Conservation (phyloP, 345 rosid species). For the Eucalyptus tenuipes region DNA sequence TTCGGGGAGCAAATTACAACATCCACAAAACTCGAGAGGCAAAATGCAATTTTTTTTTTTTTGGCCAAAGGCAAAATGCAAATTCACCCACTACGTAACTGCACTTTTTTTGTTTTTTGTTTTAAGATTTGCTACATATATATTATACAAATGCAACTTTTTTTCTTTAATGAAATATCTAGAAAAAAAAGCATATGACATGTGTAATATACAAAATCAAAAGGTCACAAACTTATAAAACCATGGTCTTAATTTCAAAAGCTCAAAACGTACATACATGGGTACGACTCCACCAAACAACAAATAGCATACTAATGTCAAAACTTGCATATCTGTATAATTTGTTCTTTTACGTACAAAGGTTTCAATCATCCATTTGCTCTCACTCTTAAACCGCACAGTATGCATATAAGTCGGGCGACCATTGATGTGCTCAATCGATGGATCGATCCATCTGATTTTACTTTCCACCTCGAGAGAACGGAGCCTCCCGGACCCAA, state of each 20-base stretch:
- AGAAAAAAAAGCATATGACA: not conserved
- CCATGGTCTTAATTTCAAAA: not conserved
- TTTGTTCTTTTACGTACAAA: not conserved
- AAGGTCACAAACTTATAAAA: not conserved
- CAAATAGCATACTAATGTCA: rapidly evolving
- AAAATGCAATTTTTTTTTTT: too few species aligned
- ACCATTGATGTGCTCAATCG: rapidly evolving
- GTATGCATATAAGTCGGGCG: rapidly evolving
- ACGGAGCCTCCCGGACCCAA: not conserved
- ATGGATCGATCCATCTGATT: not conserved
- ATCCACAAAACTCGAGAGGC: not conserved
- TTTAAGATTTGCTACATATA: not conserved
- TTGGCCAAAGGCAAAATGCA: not conserved
- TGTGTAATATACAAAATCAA: too few species aligned
- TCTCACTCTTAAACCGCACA: rapidly evolving
- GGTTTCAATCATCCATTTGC: not conserved
- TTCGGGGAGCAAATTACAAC: not conserved
- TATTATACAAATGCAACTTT: not conserved
- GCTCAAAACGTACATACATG: too few species aligned
- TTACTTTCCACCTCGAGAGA: not conserved
- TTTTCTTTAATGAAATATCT: not conserved
- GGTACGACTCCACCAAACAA: not conserved
- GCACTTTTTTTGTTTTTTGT: not conserved
- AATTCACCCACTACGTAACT: not conserved
- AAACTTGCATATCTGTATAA: not conserved